Conservation (phyloP, 805 yeast genomes). For the Candida montana region DNA sequence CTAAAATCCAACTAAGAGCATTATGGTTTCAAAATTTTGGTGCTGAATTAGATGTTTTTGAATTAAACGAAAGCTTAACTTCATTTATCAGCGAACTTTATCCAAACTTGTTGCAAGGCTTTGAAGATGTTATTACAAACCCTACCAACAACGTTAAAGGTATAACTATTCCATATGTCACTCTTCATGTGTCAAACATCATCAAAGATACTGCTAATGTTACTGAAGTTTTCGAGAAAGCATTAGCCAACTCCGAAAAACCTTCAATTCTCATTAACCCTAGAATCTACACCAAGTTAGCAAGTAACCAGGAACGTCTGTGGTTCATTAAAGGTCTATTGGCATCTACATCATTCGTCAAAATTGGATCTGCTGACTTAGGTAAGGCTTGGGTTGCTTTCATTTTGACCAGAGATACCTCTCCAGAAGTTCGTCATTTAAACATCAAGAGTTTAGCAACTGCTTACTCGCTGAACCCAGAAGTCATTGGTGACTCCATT, state of each 20-base stretch:
- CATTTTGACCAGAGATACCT: constrained; percentile 33
- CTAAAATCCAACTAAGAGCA: constrained; percentile 56
- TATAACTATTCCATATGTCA: constrained; percentile 50
- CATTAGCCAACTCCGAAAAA: constrained; percentile 33
- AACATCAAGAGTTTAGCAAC: constrained; percentile 24
- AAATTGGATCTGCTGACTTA: constrained; percentile 16
- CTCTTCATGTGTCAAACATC: constrained; percentile 24
- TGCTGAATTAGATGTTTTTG: constrained; percentile 19
- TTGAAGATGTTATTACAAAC: constrained; percentile 41
- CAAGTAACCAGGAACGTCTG: constrained; percentile 36
- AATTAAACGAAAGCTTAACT: constrained; percentile 7
- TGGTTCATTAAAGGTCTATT: constrained; percentile 50
- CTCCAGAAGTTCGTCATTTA: constrained; percentile 11
- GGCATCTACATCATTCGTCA: constrained; percentile 24
- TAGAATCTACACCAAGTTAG: constrained; percentile 47
- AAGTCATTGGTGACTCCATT: constrained; percentile 38
- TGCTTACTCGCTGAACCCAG: constrained; percentile 33
- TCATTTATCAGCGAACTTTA: constrained; percentile 18
- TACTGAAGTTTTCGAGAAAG: constrained; percentile 27
- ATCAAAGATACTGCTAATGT: constrained; percentile 25
- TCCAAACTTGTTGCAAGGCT: constrained; percentile 26
- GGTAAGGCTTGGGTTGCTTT: constrained; percentile 46
- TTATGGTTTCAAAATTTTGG: constrained; percentile 62
- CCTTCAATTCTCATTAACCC: constrained; percentile 44
- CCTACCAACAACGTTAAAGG: constrained; percentile 43